Evolutionary conservation across 805 yeast species (phyloP), one percentile per base, ranked within the genome.

Genomic region (Ogataea nitratoaversa): DNA sequence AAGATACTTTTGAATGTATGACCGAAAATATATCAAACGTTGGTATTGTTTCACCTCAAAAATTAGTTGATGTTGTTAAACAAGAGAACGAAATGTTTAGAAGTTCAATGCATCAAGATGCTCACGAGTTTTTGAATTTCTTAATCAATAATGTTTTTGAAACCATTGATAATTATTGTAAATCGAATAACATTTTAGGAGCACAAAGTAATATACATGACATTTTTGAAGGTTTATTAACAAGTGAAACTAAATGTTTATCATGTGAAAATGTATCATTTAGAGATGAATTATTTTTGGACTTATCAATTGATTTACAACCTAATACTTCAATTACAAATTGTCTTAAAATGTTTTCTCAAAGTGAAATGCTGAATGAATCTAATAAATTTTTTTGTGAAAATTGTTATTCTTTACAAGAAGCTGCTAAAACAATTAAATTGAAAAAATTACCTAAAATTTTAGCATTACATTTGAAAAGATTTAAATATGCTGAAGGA

Each of bases 91-190:
- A 81, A 51, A 67, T 91, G 53, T 93, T 93, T 61, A 71, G 95
- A 46, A 82, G 88, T 42, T 80, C 85, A 32, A 90, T 89, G 96
- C 99, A 93, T 60, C 99, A 93, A 59, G 99, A 93, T 68, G 97
- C 98, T 5, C 99, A 93, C 63, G 99, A 93, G 64, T 93, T 93
- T 62, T 72, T 90, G 57, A 91, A 90, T 59, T 90, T 85, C 56
- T 60, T 90, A 50, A 68, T 93, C 38, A 93, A 93, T 61, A 76
- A 67, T 49, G 69, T 71, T 16, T 66, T 74, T 12, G 89, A 85
- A 47, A 71, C 84, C 14, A 63, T 72, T 20, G 74, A 70, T 33
- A 42, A 22, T 9, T 60, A 62, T 42, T 44, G 45, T 27, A 29
- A 16, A 16, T 14, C n/a, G 14, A 52, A 51, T 14, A 44, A 43